Conservation (phyloP, 768 basidiomycete species). For the Tulasnella sp. region DNA sequence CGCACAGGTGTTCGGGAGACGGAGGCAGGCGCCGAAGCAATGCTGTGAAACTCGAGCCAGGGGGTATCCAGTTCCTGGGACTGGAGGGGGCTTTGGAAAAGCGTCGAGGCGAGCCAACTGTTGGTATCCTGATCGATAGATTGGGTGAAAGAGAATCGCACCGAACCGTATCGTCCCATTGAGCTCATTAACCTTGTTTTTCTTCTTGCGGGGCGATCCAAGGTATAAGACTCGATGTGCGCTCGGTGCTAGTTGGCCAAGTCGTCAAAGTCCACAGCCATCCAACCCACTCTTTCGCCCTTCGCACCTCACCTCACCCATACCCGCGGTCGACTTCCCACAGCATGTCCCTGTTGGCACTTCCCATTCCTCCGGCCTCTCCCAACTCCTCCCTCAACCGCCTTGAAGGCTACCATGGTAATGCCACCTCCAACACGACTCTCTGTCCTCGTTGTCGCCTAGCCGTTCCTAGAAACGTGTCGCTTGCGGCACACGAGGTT, state of each 20-base stretch:
- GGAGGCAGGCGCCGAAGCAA: constrained; percentile 14
- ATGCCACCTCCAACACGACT: constrained; percentile 11
- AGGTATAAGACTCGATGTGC: constrained; percentile 16
- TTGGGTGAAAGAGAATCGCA: constrained; percentile 24
- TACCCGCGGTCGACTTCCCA: constrained; percentile 3
- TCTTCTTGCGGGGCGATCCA: neutral
- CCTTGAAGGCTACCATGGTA: neutral
- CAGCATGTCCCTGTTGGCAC: constrained; percentile 23
- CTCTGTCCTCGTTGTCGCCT: constrained; percentile 18
- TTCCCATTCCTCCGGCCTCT: constrained; percentile 10
- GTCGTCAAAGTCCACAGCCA: constrained; percentile 14
- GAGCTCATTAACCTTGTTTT: constrained; percentile 21
- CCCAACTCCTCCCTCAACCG: neutral
- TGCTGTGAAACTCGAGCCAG: constrained; percentile 6
- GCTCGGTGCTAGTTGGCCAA: neutral
- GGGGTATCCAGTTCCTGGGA: constrained; percentile 18
- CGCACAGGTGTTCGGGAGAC: neutral
- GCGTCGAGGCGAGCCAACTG: constrained; percentile 13
- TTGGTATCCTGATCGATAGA: constrained; percentile 10
- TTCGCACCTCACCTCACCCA: constrained; percentile 17
- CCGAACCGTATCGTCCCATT: constrained; percentile 19
- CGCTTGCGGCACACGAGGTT: constrained; percentile 19
- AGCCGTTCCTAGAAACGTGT: constrained; percentile 24
- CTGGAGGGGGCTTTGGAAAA: neutral
- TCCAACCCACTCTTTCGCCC: constrained; percentile 19